These are phyloP conservation scores for Aspergillus quadrilineatus DNA, from an alignment of 2,329 filamentous ascomycete species.

Conservation along the genomic window DNA sequence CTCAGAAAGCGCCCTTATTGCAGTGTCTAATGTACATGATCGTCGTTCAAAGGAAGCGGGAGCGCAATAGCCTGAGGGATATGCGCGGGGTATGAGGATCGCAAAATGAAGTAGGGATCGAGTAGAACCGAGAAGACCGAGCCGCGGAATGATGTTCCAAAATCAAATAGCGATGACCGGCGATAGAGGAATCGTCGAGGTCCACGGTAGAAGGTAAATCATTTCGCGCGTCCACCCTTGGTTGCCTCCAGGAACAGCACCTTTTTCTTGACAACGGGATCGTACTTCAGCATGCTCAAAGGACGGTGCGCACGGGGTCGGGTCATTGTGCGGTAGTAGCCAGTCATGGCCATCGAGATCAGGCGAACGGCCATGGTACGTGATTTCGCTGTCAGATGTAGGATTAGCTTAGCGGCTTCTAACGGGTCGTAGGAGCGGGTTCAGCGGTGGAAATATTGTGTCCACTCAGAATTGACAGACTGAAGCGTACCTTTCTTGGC, in stretches of 20 bases:
- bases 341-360: constrained; percentile 97
- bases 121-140: background rate
- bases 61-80: background rate
- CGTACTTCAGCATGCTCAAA: constrained; percentile 98
- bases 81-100: background rate
- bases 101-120: background rate
- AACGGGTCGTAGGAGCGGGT: no score
- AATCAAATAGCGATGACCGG: background rate
- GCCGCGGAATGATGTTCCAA: background rate
- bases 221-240: constrained; percentile 62
- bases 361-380: constrained; percentile 91
- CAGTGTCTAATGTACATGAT: constrained; percentile 27
- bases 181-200: background rate
- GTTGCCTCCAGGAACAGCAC: constrained; percentile 95
- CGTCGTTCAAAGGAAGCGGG: constrained; percentile 14
- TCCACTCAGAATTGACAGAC: background rate
- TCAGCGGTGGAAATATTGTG: background rate
- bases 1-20: constrained; percentile 13
- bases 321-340: constrained; percentile 90
- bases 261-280: constrained; percentile 93
- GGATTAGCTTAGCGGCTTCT: background rate
- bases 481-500: constrained; percentile 44
- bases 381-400: constrained; percentile 66
- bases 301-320: constrained; percentile 78
- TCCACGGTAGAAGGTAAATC: constrained; percentile 11